Conservation (phyloP, 768 basidiomycete genomes). For the Cantharellus anzutake region DNA sequence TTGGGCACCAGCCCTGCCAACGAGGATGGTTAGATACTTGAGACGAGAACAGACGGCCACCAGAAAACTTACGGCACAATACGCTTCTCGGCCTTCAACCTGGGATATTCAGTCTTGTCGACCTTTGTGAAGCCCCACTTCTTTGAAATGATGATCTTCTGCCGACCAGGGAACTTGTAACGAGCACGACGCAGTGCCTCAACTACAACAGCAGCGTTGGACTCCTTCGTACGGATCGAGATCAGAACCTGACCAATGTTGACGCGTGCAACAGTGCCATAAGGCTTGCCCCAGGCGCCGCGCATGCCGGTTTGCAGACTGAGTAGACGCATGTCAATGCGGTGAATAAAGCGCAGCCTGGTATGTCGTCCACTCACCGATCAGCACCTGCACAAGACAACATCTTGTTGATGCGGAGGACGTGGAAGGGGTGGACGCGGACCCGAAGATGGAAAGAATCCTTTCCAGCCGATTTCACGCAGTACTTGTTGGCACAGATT, state of each 20-base stretch:
- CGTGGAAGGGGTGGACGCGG: slow-evolving; percentile 95
- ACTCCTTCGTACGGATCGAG: slow-evolving; percentile 81
- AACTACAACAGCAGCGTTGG: slow-evolving; percentile 71
- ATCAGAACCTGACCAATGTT: slow-evolving; percentile 94
- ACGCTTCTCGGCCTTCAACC: slow-evolving; percentile 77
- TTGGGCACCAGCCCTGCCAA: slow-evolving; percentile 73
- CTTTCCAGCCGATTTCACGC: slow-evolving; percentile 95
- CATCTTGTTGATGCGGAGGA: slow-evolving; percentile 99
- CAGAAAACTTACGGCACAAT: slow-evolving; percentile 57
- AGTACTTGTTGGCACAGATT: slow-evolving; percentile 99
- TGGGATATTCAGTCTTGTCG: slow-evolving; percentile 69
- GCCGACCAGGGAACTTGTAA: slow-evolving; percentile 98
- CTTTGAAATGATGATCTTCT: slow-evolving; percentile 92
- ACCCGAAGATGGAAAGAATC: slow-evolving; percentile 98
- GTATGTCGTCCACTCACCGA: slow-evolving; percentile 34
- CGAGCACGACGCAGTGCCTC: slow-evolving; percentile 95
- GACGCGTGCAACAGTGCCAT: slow-evolving; percentile 88
- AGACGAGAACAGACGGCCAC: background rate
- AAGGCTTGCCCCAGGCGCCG: slow-evolving; percentile 98
- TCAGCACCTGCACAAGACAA: slow-evolving; percentile 98
- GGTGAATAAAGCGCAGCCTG: background rate
- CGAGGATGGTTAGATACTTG: background rate
- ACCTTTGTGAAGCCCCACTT: slow-evolving; percentile 99
- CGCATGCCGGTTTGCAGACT: slow-evolving; percentile 96
- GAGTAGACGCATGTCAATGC: background rate